Evolutionary conservation across 179 eudicot genomes (phyloP), one percentile per base, ranked within the genome.

Genomic region (Gypsophila paniculata): DNA sequence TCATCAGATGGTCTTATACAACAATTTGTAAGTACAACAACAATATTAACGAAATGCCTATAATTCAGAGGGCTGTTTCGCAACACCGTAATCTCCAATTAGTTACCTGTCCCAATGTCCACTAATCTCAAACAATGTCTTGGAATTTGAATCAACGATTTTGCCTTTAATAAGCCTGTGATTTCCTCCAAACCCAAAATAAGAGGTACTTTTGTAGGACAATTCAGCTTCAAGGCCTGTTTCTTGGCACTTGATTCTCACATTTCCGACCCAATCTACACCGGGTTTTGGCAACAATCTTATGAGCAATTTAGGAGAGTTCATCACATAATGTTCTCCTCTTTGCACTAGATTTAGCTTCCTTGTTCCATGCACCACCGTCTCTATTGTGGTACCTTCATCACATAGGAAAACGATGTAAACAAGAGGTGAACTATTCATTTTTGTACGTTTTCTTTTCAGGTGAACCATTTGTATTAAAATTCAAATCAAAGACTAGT

Each of bases 61-160:
- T n/a, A n/a, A n/a, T n/a, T n/a, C n/a, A n/a, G n/a, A n/a, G n/a
- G n/a, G n/a, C n/a, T 42, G 52, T 46, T 46, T 39, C 8, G 0
- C 44, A 54, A 19, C 25, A 19, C 5, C 26, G 19, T 61, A 32
- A 36, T 21, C 44, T 61, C 34, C 4, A 1, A 65, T 55, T 42
- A 61, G 15, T 14, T 53, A 89, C 97, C 88, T 89, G 78, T 93
- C 96, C 98, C 93, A 93, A 23, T 84, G 85, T 72, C 96, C 96
- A 73, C 71, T 68, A 65, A 90, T 84, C 73, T 93, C 90, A 63
- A 68, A 91, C 10, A 91, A 71, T 26, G 86, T 78, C 71, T 82
- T 77, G 52, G 39, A 66, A 14, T 86, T 78, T 23, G 85, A 75
- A 61, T 60, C 46, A 29, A 83, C 68, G 46, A 93, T 83, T 70